A percentile compares a stretch with the other conserved stretches of the same genome.
phyloP scores from a whole-genome alignment of 2,329 filamentous ascomycete species.

The Aspergillus novoparasiticus region DNA sequence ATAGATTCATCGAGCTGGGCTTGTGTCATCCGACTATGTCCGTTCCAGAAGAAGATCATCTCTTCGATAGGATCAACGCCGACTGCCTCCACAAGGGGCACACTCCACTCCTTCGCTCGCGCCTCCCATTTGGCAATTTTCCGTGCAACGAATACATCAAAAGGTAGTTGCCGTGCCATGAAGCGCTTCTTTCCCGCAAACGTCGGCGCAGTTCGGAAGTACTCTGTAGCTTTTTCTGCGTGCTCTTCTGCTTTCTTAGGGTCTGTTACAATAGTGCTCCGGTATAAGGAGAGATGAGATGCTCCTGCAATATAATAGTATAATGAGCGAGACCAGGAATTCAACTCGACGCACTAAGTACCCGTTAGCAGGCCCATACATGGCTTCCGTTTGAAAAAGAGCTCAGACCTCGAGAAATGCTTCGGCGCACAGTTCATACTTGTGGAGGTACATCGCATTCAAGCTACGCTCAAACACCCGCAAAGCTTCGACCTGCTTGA shows the following conservation, averaged over 20 bases:
- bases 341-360: constrained; percentile 69
- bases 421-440: constrained; percentile 72
- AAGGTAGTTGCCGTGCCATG: constrained; percentile 85
- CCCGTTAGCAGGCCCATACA: constrained; percentile 5
- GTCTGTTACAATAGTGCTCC: constrained; percentile 44
- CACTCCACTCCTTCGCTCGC: constrained; percentile 65
- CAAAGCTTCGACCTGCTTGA: constrained; percentile 86
- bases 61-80: constrained; percentile 81
- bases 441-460: constrained; percentile 75
- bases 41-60: constrained; percentile 94
- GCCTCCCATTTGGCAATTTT: constrained; percentile 90
- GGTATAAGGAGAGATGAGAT: constrained; percentile 80
- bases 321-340: constrained; percentile 86
- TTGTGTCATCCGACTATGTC: constrained; percentile 75
- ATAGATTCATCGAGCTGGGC: constrained; percentile 67
- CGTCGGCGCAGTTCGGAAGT: constrained; percentile 70
- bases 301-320: constrained; percentile 88
- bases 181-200: constrained; percentile 84
- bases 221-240: constrained; percentile 67
- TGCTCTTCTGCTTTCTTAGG: constrained; percentile 54
- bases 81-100: constrained; percentile 76
- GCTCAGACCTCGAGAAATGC: constrained; percentile 65
- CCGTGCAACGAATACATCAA: constrained; percentile 80
- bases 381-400: constrained; percentile 2
- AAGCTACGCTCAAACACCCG: constrained; percentile 83